phyloP scores from a whole-genome alignment of 2,329 filamentous ascomycete species.

The Pseudocercospora musae region DNA sequence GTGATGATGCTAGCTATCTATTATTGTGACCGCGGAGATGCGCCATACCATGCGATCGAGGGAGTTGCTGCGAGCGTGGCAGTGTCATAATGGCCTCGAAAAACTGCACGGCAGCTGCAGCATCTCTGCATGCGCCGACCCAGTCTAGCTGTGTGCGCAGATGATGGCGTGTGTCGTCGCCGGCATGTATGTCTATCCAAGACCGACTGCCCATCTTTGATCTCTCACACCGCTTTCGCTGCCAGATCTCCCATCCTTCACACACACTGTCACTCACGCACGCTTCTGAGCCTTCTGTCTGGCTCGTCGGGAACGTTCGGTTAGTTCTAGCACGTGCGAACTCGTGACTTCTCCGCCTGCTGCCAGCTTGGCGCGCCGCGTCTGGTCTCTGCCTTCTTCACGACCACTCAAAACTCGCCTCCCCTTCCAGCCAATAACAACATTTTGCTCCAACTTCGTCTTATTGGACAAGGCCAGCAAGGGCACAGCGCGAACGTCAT shows the following conservation, averaged over 20 bases:
- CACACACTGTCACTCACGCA: neutral
- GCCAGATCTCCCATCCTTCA: neutral
- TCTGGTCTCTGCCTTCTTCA: conserved; percentile 1
- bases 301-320: neutral
- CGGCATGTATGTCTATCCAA: neutral
- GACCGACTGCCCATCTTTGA: neutral
- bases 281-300: neutral
- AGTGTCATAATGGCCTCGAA: neutral
- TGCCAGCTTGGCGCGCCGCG: neutral
- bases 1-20: neutral
- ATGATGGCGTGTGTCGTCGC: neutral
- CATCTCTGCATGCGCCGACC: conserved; percentile 2
- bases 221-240: neutral
- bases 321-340: neutral
- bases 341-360: neutral
- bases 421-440: conserved; percentile 11
- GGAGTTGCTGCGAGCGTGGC: neutral
- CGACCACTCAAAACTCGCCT: conserved; percentile 9
- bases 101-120: conserved; percentile 3
- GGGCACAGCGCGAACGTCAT: conserved; percentile 16
- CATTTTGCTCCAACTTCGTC: neutral
- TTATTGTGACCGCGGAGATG: neutral
- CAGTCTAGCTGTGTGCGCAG: neutral
- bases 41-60: neutral
- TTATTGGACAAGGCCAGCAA: conserved; percentile 6